A percentile compares a stretch with the other conserved stretches of the same genome.
Conservation (phyloP, 768 basidiomycete genomes). For the Rickenella mellea region DNA sequence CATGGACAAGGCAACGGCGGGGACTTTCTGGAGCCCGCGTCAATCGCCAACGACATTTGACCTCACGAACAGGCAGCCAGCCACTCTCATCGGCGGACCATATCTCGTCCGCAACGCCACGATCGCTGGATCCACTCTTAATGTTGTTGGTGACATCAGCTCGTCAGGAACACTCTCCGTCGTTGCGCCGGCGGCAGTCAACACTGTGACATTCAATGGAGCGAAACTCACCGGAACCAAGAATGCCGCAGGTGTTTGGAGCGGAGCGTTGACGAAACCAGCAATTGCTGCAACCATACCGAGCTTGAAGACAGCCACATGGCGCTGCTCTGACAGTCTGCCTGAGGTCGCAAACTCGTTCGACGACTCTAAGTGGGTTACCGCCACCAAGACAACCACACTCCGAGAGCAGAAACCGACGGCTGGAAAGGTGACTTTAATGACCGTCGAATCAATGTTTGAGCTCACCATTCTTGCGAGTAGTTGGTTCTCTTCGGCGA, state of each 20-base stretch:
- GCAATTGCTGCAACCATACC: no score
- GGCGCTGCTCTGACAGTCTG: constrained; percentile 68
- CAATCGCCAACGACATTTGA: no score
- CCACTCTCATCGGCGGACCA: constrained; percentile 43
- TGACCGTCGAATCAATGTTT: background rate
- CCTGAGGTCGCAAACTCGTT: constrained; percentile 56
- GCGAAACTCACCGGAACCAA: constrained; percentile 29
- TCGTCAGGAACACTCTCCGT: constrained; percentile 47
- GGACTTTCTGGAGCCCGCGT: constrained; percentile 66
- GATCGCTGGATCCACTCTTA: constrained; percentile 28
- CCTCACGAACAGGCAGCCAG: no score
- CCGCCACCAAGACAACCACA: constrained; percentile 63
- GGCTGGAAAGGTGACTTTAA: background rate
- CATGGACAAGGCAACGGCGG: constrained; percentile 20
- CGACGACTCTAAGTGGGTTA: constrained; percentile 54
- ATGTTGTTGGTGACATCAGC: constrained; percentile 62
- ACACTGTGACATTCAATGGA: constrained; percentile 67
- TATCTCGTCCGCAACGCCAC: constrained; percentile 36
- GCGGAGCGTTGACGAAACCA: constrained; percentile 34
- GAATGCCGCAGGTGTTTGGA: constrained; percentile 14
- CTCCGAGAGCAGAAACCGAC: constrained; percentile 57
- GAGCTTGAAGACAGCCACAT: constrained; percentile 42
- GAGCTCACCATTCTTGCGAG: background rate
- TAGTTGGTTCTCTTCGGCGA: constrained; percentile 8
- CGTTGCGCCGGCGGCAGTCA: constrained; percentile 46